Evolutionary conservation across 352 stramenopile genomes (phyloP), one percentile per base, ranked within the genome.

Genomic region (Phytophthora pseudosyringae): DNA sequence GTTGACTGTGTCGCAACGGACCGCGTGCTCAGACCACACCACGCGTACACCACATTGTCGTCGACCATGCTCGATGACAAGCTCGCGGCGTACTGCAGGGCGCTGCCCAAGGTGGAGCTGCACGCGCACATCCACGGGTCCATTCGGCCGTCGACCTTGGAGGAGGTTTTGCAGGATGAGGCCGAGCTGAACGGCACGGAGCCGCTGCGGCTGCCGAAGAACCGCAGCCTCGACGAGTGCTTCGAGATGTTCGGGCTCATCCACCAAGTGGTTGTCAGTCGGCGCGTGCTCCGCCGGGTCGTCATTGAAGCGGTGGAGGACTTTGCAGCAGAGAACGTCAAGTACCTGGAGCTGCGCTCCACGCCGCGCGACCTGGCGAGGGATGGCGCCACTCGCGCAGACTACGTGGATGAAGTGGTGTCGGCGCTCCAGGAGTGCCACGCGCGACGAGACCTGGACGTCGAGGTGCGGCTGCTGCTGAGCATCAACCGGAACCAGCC

Each of bases 161-260:
- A 80, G 40, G 65, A 94, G 35, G 29, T 97, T n/a, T 67, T 91
- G 16, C 41, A 66, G 13, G 69, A 92, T 28, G 69, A 90, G 39
- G 78, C 81, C 35, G 35, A 4, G 7, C 36, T 36, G 5, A 69
- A 61, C 7, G 57, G 69, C 31, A 55, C 62, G 33, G 53, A 71
- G 49, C 71, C 71, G 60, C 69, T 69, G 6, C 35, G 47, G 47
- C 54, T 90, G 38, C 83, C 80, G 2, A 59, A 53, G 57, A 75
- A 81, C 13, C 78, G 85, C 55, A 92, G 69, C 46, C 59, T 96
- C 15, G 78, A 92, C 44, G 84, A 92, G 51, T 97, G 90, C 71
- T 97, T 97, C 53, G 76, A 92, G 66, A 88, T 97, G 78, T 96
- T 97, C 67, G 76, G 77, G 21, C 48, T 93, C 25, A 95, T 97